Evolutionary conservation across 2,329 filamentous ascomycete species (phyloP), one percentile per base, ranked within the genome.

Genomic region (Colletotrichum noveboracense): DNA sequence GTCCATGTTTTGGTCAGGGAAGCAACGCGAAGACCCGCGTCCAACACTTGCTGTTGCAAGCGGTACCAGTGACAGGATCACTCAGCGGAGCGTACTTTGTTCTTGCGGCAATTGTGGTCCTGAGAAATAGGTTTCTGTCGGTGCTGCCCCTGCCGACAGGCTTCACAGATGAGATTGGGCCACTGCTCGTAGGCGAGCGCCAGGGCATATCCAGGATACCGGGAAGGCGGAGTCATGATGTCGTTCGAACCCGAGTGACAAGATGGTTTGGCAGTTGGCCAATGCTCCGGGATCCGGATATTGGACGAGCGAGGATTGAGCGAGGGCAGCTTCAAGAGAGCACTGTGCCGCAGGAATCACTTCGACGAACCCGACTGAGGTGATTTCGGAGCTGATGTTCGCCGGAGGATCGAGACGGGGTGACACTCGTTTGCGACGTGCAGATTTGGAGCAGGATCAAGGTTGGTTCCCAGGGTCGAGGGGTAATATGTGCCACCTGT

Each of bases 391-490:
- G 55, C 34, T 60, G 14, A 24, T 16, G 56, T 18, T 48, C 60
- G 71, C 66, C 56, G 36, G 56, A 30, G 38, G 30, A 70, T 62
- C 30, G 58, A 30, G 30, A 61, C 62, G 66, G 66, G 71, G 64
- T 73, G 56, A 70, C 71, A 43, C 66, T 73, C 55, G 38, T 64
- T 62, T 73, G 65, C 70, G 48, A 64, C 55, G 13, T 68, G 66
- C 56, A 62, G 30, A 55, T 62, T 28, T 55, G 28, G 55, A 70
- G 56, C 71, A 73, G 38, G 66, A 26, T 34, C 34, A 70, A 55
- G 66, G 66, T 18, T 21, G 30, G 30, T 43, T 56, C 10, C n/a
- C 30, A 43, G 38, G 66, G 38, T 55, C 9, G 28, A 62, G 26
- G 52, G 36, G 55, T 16, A 32, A 75, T 66, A 62, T 66, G 61